Evolutionary conservation across 495 filamentous ascomycete species (phyloP).

Genomic region (Darksidea phi): DNA sequence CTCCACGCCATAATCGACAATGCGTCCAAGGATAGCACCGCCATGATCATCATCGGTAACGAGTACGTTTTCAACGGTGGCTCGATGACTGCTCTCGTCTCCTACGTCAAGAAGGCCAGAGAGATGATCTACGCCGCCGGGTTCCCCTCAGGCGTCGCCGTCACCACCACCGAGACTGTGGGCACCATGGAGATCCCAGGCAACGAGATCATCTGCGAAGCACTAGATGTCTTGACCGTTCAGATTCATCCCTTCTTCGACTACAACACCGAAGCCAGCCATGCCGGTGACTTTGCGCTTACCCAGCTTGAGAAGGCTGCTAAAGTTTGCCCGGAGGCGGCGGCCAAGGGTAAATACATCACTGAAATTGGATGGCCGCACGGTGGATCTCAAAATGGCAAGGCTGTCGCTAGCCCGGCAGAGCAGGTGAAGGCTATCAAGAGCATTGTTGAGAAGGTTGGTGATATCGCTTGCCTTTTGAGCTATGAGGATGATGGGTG

Average conservation of each 20-base stretch:
- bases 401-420: conserved; percentile 60
- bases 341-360: conserved; percentile 61
- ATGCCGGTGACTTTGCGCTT: conserved; percentile 72
- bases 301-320: conserved; percentile 65
- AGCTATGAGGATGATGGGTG: conserved; percentile 75
- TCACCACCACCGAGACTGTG: conserved; percentile 86
- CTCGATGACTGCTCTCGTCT: conserved; percentile 59
- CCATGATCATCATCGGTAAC: conserved; percentile 84
- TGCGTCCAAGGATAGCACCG: conserved; percentile 57
- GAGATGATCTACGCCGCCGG: conserved; percentile 54
- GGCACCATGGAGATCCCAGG: conserved; percentile 61
- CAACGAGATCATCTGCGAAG: conserved; percentile 59
- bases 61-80: conserved; percentile 74
- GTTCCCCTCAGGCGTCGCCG: conserved; percentile 67
- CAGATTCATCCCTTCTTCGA: conserved; percentile 98
- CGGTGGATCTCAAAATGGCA: conserved; percentile 64
- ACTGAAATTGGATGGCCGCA: conserved; percentile 92
- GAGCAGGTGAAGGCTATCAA: conserved; percentile 73
- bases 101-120: conserved; percentile 59
- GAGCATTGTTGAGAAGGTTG: conserved; percentile 58
- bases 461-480: conserved; percentile 69
- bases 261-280: conserved; percentile 54
- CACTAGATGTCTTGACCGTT: conserved; percentile 72
- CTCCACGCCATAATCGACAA: conserved; percentile 62
- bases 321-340: conserved; percentile 57